These are phyloP conservation scores for Panellus pusillus DNA, from an alignment of 768 basidiomycete genomes.

Conservation along the genomic window DNA sequence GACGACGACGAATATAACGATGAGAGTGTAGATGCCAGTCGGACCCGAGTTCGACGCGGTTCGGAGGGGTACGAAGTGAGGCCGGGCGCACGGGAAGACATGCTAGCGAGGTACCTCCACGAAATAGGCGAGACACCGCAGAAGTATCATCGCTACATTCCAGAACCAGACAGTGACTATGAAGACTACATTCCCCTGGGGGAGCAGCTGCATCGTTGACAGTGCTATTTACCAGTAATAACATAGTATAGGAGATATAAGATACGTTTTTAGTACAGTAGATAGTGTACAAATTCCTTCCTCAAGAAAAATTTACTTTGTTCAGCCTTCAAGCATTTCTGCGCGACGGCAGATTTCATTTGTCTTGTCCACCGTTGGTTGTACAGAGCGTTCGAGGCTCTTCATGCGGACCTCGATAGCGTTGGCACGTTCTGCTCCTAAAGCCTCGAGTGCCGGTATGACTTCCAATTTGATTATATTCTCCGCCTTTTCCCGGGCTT, in stretches of 20 bases:
- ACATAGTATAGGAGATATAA: too few relatives aligned
- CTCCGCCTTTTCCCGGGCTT: neutral
- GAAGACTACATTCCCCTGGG: constrained; percentile 35
- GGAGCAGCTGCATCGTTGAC: constrained; percentile 2
- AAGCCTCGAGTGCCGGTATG: constrained; percentile 5
- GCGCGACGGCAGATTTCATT: constrained; percentile 30
- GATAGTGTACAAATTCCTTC: neutral
- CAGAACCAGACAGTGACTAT: constrained; percentile 49
- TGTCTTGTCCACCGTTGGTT: constrained; percentile 33
- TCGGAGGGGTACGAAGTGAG: constrained; percentile 84
- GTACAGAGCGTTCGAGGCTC: constrained; percentile 30
- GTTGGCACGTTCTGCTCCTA: neutral
- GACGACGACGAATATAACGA: constrained; percentile 30
- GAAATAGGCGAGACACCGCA: constrained; percentile 54
- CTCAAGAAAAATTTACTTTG: neutral
- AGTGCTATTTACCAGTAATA: too few relatives aligned
- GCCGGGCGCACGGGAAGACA: constrained; percentile 58
- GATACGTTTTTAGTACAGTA: neutral
- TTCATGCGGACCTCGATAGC: constrained; percentile 21
- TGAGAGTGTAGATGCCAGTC: constrained; percentile 7
- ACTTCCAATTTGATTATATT: constrained; percentile 14
- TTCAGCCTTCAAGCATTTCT: neutral
- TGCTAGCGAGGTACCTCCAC: constrained; percentile 59
- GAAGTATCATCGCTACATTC: constrained; percentile 69
- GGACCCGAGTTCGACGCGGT: constrained; percentile 55